phyloP scores from a whole-genome alignment of 2,329 filamentous ascomycete species.

The Fusarium subtropicale region DNA sequence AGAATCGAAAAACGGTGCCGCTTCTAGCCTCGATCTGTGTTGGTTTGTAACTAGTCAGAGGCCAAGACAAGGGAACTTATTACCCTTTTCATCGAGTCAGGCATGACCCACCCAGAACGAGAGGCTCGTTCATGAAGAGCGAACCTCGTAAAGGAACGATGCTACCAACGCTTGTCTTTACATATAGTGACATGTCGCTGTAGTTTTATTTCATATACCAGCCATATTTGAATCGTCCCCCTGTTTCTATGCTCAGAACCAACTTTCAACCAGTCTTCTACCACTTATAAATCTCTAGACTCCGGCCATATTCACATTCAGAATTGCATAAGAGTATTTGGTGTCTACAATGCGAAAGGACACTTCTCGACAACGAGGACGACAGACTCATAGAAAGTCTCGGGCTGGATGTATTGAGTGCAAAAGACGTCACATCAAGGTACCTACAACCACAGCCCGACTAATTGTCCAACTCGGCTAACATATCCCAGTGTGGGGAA shows the following conservation, averaged over 20 bases:
- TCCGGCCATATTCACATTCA: not conserved
- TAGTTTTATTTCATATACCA: not conserved
- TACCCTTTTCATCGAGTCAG: not conserved
- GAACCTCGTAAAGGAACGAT: not conserved
- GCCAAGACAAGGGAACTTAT: not conserved
- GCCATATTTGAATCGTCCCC: not conserved
- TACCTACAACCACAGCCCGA: not conserved
- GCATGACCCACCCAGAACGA: not conserved
- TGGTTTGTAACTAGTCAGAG: too few relatives aligned
- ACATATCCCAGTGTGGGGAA: not conserved
- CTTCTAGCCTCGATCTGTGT: too few relatives aligned
- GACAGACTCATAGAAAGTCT: not conserved
- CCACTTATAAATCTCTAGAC: not conserved
- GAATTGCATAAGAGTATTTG: not conserved
- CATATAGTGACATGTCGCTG: not conserved
- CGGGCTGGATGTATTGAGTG: not conserved
- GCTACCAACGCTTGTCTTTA: not conserved
- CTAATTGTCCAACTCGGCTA: not conserved
- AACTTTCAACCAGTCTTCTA: not conserved
- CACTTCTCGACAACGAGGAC: not conserved
- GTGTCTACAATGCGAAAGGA: not conserved
- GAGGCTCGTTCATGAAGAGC: not conserved
- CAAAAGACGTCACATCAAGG: conserved; percentile 1
- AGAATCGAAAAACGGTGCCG: too few relatives aligned
- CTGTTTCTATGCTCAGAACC: not conserved